Conservation (phyloP, 1,139 yeast species). For the Blastobotrys petasosporus region DNA sequence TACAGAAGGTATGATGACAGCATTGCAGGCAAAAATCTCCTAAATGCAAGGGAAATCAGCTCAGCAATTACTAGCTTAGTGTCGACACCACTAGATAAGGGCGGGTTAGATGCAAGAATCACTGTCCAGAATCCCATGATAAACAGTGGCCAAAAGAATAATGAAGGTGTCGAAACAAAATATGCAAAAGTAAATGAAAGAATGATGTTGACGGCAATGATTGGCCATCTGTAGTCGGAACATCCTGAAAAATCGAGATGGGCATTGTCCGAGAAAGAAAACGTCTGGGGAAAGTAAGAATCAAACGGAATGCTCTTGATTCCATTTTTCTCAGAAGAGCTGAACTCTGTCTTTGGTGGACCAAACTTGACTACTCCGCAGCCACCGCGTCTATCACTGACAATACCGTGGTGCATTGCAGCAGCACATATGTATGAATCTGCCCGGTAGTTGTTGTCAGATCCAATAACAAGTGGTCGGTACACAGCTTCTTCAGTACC, state of each 20-base stretch:
- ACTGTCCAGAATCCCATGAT: constrained; percentile 86
- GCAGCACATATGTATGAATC: constrained; percentile 90
- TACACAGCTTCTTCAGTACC: constrained; percentile 67
- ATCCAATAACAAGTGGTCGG: constrained; percentile 70
- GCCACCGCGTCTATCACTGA: constrained; percentile 75
- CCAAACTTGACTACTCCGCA: constrained; percentile 68
- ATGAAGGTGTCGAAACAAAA: constrained; percentile 49
- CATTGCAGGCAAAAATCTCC: constrained; percentile 68
- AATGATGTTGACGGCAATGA: constrained; percentile 53
- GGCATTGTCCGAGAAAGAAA: constrained; percentile 42
- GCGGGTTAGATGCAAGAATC: constrained; percentile 77
- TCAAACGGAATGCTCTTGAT: constrained; percentile 56
- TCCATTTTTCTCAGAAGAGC: constrained; percentile 40
- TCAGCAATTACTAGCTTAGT: constrained; percentile 45
- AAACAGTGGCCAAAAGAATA: constrained; percentile 56
- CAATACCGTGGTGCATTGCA: constrained; percentile 77
- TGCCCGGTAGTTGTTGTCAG: constrained; percentile 64
- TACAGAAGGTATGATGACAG: constrained; percentile 72
- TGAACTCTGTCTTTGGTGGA: constrained; percentile 43
- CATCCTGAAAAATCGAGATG: constrained; percentile 42
- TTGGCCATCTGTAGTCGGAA: constrained; percentile 56
- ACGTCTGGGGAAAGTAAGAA: constrained; percentile 73
- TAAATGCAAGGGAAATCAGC: constrained; percentile 63
- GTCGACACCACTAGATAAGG: constrained; percentile 51
- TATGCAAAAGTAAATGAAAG: constrained; percentile 50